phyloP scores from a whole-genome alignment of 371 early-diverging fungal species.

The Parasitella parasitica region DNA sequence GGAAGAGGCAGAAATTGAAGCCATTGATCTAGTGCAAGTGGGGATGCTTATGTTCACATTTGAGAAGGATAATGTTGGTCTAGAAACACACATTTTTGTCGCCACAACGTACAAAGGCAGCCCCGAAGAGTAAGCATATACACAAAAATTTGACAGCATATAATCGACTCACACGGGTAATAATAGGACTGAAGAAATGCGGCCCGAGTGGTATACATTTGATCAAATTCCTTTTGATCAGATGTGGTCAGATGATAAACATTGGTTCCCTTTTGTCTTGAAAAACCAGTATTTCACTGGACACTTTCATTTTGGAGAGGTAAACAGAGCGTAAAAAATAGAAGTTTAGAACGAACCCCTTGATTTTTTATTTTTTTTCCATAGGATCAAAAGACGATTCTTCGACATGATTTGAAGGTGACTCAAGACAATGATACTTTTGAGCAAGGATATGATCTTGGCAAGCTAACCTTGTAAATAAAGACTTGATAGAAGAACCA shows the following conservation, averaged over 20 bases:
- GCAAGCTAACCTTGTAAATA: background rate
- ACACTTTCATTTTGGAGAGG: constrained; percentile 31
- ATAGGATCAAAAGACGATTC: constrained; percentile 22
- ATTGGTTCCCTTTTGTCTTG: constrained; percentile 51
- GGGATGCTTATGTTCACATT: constrained; percentile 63
- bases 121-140: constrained; percentile 52
- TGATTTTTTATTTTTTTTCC: background rate
- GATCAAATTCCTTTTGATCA: constrained; percentile 47
- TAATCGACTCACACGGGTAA: background rate
- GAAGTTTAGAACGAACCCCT: background rate
- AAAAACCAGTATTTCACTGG: constrained; percentile 26
- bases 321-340: background rate
- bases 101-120: constrained; percentile 45
- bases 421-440: background rate
- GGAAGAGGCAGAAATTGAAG: constrained; percentile 64
- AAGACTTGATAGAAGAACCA: background rate
- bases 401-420: constrained; percentile 1
- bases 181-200: constrained; percentile 63
- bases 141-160: background rate
- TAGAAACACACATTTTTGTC: constrained; percentile 63
- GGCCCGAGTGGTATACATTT: constrained; percentile 59
- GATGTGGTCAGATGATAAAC: constrained; percentile 61
- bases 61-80: constrained; percentile 46
- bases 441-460: background rate
- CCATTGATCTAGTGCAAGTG: constrained; percentile 41